Conservation (phyloP, 2,329 filamentous ascomycete genomes). For the Neofusicoccum parvum region DNA sequence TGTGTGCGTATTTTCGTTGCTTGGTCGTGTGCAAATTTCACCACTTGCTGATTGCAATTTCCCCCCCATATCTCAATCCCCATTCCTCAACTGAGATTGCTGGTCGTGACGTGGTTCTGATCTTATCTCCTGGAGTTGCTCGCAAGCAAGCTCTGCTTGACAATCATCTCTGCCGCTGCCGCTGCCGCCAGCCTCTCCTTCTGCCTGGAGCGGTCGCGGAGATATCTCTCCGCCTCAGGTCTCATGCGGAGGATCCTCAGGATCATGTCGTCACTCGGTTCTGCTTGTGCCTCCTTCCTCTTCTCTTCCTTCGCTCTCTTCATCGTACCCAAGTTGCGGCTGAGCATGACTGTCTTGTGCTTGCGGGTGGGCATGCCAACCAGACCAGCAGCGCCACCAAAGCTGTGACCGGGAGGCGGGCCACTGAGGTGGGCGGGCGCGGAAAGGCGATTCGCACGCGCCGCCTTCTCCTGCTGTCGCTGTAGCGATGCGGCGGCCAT, state of each 20-base stretch:
- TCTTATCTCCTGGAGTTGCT: slow-evolving; percentile 16
- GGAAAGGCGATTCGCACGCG: slow-evolving; percentile 65
- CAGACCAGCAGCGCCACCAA: slow-evolving; percentile 56
- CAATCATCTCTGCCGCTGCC: slow-evolving; percentile 90
- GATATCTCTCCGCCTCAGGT: slow-evolving; percentile 82
- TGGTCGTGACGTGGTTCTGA: neutral
- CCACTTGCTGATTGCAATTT: slow-evolving; percentile 11
- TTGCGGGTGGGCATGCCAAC: slow-evolving; percentile 61
- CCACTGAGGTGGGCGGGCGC: slow-evolving; percentile 60
- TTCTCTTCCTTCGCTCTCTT: slow-evolving; percentile 94
- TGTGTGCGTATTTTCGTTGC: slow-evolving; percentile 9
- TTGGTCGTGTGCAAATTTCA: slow-evolving; percentile 2
- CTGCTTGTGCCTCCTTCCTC: slow-evolving; percentile 90
- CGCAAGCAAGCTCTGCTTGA: slow-evolving; percentile 75
- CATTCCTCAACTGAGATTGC: no score
- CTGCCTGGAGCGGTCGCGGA: slow-evolving; percentile 88
- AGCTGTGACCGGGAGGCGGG: slow-evolving; percentile 46
- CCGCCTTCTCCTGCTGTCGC: slow-evolving; percentile 65
- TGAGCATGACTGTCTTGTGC: slow-evolving; percentile 77
- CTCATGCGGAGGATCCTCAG: slow-evolving; percentile 92
- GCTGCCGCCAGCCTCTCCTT: slow-evolving; percentile 90
- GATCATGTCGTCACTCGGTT: slow-evolving; percentile 98
- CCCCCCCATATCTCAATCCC: neutral
- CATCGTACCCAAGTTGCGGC: slow-evolving; percentile 94
- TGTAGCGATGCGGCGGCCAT: slow-evolving; percentile 89